A percentile compares a stretch with the other conserved stretches of the same genome.
Evolutionary conservation across 1,284 basidiomycete genomes (phyloP).

Genomic region (Macrocybe sp.): DNA sequence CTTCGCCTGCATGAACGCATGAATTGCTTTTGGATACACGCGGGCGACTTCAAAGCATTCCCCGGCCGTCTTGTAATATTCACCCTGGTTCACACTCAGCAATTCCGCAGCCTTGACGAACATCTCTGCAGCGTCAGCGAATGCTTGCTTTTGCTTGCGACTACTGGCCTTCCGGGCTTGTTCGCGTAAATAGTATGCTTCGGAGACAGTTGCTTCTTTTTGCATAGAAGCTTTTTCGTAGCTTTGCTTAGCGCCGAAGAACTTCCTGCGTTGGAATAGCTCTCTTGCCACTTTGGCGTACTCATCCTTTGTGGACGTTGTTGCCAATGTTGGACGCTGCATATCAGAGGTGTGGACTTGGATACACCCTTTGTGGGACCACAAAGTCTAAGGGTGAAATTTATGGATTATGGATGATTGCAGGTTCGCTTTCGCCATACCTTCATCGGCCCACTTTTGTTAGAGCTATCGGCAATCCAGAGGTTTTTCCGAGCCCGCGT

Average conservation of each 20-base stretch:
- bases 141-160: slow-evolving; percentile 30
- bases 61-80: slow-evolving; percentile 45
- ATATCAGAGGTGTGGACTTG: slow-evolving; percentile 24
- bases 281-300: slow-evolving; percentile 49
- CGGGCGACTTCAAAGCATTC: slow-evolving; percentile 45
- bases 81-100: no score
- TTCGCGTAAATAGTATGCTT: slow-evolving; percentile 32
- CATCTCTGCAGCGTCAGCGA: slow-evolving; percentile 39
- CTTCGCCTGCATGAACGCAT: slow-evolving; percentile 36
- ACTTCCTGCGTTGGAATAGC: slow-evolving; percentile 53
- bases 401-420: not conserved
- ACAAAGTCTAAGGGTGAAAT: slow-evolving; percentile 36
- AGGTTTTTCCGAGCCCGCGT: slow-evolving; percentile 64
- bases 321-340: slow-evolving; percentile 25
- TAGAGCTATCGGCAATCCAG: slow-evolving; percentile 62
- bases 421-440: slow-evolving; percentile 27
- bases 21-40: slow-evolving; percentile 39
- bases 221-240: slow-evolving; percentile 48
- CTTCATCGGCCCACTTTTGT: slow-evolving; percentile 51
- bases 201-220: slow-evolving; percentile 39
- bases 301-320: slow-evolving; percentile 24
- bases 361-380: slow-evolving; percentile 39
- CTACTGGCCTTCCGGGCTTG: slow-evolving; percentile 23
- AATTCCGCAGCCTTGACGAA: slow-evolving; percentile 37
- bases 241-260: slow-evolving; percentile 55